Conservation (phyloP, 2,329 filamentous ascomycete species). For the Neospermospora avenae region DNA sequence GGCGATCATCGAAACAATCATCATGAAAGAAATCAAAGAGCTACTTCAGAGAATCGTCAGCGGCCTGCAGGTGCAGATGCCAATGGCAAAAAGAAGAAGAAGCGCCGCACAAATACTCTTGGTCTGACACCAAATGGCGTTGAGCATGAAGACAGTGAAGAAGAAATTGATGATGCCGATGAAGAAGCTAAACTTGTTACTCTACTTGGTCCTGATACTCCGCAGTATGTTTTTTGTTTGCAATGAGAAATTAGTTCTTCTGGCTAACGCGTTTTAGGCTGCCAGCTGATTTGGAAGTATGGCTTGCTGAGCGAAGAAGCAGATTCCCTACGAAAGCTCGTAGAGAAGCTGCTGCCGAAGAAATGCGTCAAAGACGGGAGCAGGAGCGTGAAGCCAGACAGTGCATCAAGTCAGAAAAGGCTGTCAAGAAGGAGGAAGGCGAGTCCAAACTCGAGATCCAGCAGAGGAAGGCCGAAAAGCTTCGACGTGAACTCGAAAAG, state of each 20-base stretch:
- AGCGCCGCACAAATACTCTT: constrained; percentile 67
- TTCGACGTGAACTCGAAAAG: constrained; percentile 62
- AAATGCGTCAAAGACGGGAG: constrained; percentile 36
- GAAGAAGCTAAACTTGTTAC: constrained; percentile 47
- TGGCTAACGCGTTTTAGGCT: constrained; percentile 37
- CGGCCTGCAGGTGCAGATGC: constrained; percentile 47
- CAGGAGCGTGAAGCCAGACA: constrained; percentile 31
- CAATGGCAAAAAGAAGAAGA: constrained; percentile 58
- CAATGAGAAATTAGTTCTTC: constrained; percentile 30
- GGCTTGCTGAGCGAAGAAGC: constrained; percentile 76
- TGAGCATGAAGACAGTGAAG: constrained; percentile 57
- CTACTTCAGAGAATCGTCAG: constrained; percentile 38
- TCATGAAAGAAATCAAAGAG: constrained; percentile 28
- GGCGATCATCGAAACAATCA: constrained; percentile 31
- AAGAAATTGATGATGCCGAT: constrained; percentile 63
- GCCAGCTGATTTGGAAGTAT: constrained; percentile 68
- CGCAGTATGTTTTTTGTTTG: constrained; percentile 35
- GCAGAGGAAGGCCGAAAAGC: constrained; percentile 55
- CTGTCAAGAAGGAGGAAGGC: constrained; percentile 48
- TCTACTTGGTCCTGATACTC: constrained; percentile 36
- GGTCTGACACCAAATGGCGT: constrained; percentile 59
- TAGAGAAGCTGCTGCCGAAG: constrained; percentile 59
- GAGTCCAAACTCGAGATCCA: constrained; percentile 51
- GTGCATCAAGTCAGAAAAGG: constrained; percentile 35
- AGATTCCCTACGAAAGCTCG: constrained; percentile 78